Conservation (phyloP, 2,329 filamentous ascomycete species). For the Proliferodiscus dingleyae region DNA sequence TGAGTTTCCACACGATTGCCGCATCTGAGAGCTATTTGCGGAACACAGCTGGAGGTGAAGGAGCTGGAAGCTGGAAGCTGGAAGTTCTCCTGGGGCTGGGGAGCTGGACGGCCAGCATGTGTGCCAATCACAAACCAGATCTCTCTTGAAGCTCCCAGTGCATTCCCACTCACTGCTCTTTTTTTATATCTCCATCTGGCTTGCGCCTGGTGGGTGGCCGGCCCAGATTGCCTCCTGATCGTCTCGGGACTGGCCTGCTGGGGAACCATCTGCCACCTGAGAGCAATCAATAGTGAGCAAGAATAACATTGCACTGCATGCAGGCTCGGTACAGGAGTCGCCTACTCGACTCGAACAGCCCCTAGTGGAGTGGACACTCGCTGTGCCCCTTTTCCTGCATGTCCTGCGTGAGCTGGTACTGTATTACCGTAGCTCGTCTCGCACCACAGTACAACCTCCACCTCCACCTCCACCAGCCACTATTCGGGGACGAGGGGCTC, state of each 20-base stretch:
- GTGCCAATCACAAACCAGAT: not conserved
- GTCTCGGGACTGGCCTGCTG: not conserved
- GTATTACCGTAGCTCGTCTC: too few species aligned
- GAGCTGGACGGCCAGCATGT: not conserved
- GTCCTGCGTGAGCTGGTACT: too few species aligned
- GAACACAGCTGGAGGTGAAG: not conserved
- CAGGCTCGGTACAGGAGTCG: too few species aligned
- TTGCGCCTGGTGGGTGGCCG: too few species aligned
- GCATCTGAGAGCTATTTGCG: slow-evolving; percentile 1
- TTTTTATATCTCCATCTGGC: not conserved
- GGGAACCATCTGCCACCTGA: not conserved
- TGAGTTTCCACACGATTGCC: too few species aligned
- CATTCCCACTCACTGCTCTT: not conserved
- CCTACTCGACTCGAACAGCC: too few species aligned
- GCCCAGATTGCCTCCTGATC: not conserved
- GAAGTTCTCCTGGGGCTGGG: not conserved
- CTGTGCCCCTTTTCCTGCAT: too few species aligned
- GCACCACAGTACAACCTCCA: too few species aligned
- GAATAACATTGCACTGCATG: not conserved
- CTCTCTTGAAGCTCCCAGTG: not conserved
- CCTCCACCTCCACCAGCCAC: too few species aligned
- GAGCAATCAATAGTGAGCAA: not conserved
- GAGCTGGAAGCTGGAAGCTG: slow-evolving; percentile 4
- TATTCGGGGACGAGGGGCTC: too few species aligned
- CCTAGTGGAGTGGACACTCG: too few species aligned